Evolutionary conservation across 139 green algal genomes (phyloP).

Genomic region (Zygnema circumcarinatum): DNA sequence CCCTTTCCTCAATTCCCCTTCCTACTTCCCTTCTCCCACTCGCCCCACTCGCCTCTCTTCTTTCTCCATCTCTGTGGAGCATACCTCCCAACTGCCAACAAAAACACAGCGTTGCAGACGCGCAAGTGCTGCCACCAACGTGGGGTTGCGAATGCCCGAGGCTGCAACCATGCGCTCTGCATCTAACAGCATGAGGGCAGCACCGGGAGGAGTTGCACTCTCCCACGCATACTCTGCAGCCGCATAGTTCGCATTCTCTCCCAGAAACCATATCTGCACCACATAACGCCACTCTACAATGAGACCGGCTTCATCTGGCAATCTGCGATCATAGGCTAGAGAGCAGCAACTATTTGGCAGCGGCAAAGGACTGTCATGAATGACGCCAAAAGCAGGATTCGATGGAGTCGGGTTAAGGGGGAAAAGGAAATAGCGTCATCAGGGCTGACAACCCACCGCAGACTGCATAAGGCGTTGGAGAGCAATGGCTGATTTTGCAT

Average conservation of each 20-base stretch:
- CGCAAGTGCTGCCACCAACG: constrained; percentile 30
- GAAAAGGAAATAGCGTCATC: neutral
- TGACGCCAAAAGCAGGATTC: neutral
- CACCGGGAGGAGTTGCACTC: constrained; percentile 26
- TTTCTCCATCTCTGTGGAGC: constrained; percentile 22
- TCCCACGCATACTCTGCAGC: constrained; percentile 61
- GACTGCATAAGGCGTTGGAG: constrained; percentile 47
- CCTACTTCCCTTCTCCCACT: neutral
- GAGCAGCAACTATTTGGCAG: no score
- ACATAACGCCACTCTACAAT: neutral
- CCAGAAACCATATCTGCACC: constrained; percentile 60
- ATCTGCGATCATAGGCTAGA: constrained; percentile 8
- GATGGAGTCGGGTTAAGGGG: neutral
- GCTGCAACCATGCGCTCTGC: constrained; percentile 44
- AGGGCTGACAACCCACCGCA: constrained; percentile 49
- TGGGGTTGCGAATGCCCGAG: constrained; percentile 46
- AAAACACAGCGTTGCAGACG: constrained; percentile 40
- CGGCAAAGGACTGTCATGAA: constrained; percentile 16
- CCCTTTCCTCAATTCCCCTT: neutral
- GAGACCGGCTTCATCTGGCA: no score
- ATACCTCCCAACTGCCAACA: constrained; percentile 14
- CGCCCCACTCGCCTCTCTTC: constrained; percentile 12
- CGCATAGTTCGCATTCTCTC: constrained; percentile 62
- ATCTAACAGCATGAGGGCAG: constrained; percentile 49
- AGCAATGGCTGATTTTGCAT: constrained; percentile 38